A percentile compares a stretch with the other conserved stretches of the same genome.
Evolutionary conservation across 495 filamentous ascomycete genomes (phyloP).

Genomic region (Apodospora peruviana): DNA sequence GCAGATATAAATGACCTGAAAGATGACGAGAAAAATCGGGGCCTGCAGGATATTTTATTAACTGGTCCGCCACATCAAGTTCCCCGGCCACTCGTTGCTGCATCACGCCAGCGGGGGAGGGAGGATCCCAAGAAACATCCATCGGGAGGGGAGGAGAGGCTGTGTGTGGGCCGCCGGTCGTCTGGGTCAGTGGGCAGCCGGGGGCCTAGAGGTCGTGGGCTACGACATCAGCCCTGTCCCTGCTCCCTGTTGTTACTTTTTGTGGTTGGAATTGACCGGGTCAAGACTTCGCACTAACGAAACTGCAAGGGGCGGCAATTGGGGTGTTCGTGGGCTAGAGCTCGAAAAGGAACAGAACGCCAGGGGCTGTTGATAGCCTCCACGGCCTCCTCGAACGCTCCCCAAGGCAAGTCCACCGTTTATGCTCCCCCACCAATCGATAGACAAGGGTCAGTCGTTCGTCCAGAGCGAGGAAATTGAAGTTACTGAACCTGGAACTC

Average conservation of each 20-base stretch:
- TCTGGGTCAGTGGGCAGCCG: constrained; percentile 5
- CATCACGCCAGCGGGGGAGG: constrained; percentile 17
- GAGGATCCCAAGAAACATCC: not conserved
- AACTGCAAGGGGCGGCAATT: constrained; percentile 12
- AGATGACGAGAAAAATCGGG: constrained; percentile 15
- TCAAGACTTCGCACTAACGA: constrained; percentile 14
- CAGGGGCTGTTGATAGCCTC: too few species aligned
- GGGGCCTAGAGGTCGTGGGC: constrained; percentile 9
- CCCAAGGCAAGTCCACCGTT: too few species aligned
- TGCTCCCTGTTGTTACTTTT: constrained; percentile 17
- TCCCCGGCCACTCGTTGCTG: constrained; percentile 7
- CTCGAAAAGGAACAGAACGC: not conserved
- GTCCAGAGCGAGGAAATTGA: too few species aligned
- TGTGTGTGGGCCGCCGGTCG: constrained; percentile 8
- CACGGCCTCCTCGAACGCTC: too few species aligned
- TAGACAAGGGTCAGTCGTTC: too few species aligned
- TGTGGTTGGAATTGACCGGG: constrained; percentile 20
- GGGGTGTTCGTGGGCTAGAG: constrained; percentile 9
- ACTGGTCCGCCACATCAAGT: constrained; percentile 4
- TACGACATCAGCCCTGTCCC: constrained; percentile 14
- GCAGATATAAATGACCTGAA: constrained; percentile 7
- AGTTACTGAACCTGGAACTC: too few species aligned
- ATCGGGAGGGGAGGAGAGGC: not conserved
- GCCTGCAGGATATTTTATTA: constrained; percentile 14
- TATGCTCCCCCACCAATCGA: too few species aligned